Conservation (phyloP, 2,329 filamentous ascomycete genomes). For the Fusarium sp. region DNA sequence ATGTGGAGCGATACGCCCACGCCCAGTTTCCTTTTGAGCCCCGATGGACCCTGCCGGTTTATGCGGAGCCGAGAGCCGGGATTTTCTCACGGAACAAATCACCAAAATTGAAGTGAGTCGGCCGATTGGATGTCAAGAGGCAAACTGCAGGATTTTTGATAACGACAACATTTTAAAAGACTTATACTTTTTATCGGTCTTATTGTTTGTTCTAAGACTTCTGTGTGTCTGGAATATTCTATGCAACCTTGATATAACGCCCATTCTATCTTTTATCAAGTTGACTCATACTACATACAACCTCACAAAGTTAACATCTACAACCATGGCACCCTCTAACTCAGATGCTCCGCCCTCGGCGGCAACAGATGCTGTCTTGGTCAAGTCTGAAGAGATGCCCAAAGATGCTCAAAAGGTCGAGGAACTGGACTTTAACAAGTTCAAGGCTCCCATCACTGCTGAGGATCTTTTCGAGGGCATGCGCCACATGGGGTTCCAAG, state of each 20-base stretch:
- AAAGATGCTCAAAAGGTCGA: slow-evolving; percentile 81
- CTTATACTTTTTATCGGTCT: background rate
- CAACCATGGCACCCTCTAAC: slow-evolving; percentile 47
- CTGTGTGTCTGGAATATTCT: background rate
- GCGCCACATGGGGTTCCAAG: slow-evolving; percentile 82
- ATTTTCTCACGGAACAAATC: slow-evolving; percentile 32
- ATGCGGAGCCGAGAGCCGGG: slow-evolving; percentile 38
- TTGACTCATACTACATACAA: slow-evolving; percentile 6
- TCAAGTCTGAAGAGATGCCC: slow-evolving; percentile 84
- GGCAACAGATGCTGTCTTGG: slow-evolving; percentile 84
- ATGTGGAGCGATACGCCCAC: slow-evolving; percentile 32
- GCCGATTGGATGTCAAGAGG: background rate
- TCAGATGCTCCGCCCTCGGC: slow-evolving; percentile 64
- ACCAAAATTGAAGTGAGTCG: slow-evolving; percentile 21
- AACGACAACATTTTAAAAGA: background rate
- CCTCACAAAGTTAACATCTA: background rate
- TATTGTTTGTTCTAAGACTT: background rate
- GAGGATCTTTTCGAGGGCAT: slow-evolving; percentile 86
- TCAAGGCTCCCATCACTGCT: slow-evolving; percentile 81
- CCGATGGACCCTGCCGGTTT: slow-evolving; percentile 19
- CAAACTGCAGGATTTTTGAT: background rate
- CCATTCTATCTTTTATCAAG: slow-evolving; percentile 1
- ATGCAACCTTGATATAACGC: background rate
- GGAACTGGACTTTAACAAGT: slow-evolving; percentile 91
- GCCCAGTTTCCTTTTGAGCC: slow-evolving; percentile 17